Conservation (phyloP, 139 green algal genomes). For the Raphidocelis subcapitata region DNA sequence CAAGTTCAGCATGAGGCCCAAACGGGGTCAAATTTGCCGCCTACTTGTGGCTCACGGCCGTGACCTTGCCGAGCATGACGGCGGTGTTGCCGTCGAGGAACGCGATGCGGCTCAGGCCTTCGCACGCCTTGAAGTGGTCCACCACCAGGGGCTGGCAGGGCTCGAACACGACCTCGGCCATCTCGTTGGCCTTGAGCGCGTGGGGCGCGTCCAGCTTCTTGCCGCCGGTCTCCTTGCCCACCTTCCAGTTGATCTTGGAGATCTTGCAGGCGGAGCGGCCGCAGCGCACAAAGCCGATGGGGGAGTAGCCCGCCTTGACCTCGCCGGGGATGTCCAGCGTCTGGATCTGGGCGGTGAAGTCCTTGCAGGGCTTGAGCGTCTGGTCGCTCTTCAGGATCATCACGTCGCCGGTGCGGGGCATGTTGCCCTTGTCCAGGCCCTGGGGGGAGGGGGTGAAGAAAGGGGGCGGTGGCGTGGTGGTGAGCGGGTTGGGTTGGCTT, state of each 20-base stretch:
- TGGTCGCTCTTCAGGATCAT: slow-evolving; percentile 92
- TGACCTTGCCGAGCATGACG: slow-evolving; percentile 95
- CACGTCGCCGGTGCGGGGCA: slow-evolving; percentile 87
- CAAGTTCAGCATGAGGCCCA: too few relatives aligned
- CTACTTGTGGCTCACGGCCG: slow-evolving; percentile 66
- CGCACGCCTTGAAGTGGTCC: slow-evolving; percentile 91
- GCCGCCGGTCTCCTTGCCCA: slow-evolving; percentile 93
- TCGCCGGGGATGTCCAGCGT: slow-evolving; percentile 92
- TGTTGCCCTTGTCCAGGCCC: slow-evolving; percentile 92
- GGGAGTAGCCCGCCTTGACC: slow-evolving; percentile 90
- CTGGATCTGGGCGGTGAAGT: slow-evolving; percentile 93
- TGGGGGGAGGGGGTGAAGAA: neutral
- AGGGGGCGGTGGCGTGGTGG: neutral
- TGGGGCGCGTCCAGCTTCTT: slow-evolving; percentile 90
- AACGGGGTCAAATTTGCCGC: too few relatives aligned
- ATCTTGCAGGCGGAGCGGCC: slow-evolving; percentile 87
- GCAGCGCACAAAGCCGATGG: slow-evolving; percentile 91
- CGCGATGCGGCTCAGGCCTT: slow-evolving; percentile 91
- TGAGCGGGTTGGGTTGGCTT: neutral
- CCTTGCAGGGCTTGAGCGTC: slow-evolving; percentile 73
- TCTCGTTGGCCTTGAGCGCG: slow-evolving; percentile 92
- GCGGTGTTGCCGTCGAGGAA: slow-evolving; percentile 95
- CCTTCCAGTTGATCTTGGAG: slow-evolving; percentile 86
- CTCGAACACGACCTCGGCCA: slow-evolving; percentile 85
- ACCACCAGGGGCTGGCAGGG: slow-evolving; percentile 85